Evolutionary conservation across 768 basidiomycete genomes (phyloP), one percentile per base, ranked within the genome.

Genomic region (Lyophyllum decastes): DNA sequence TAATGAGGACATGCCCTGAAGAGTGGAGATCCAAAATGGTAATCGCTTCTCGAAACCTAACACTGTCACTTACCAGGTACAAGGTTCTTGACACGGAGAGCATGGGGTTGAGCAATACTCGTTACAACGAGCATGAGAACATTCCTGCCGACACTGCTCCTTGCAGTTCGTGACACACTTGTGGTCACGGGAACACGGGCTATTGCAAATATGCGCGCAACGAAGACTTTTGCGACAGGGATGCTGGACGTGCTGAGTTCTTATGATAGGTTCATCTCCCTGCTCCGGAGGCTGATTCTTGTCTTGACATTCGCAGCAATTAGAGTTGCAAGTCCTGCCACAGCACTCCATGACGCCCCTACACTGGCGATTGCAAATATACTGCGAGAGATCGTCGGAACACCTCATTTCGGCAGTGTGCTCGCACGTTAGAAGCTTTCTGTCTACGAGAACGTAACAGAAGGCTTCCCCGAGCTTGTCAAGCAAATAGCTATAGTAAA

Each of bases 61-160:
- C 22, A 34, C 24, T 4, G 21, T 52, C 5, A 45, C 45, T 55
- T 53, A 72, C 85, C 89, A 89, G 3, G 73, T 74, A 60, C 89
- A 90, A 4, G 76, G 70, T 61, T 86, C 81, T 62, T 82, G 78
- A 66, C 89, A 90, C 2, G 87, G 85, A 0, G 82, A 76, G 61
- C 88, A 89, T 1, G 82, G 79, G 0, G 63, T 71, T 1, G 78
- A 82, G 59, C 89, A 89, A 17, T 69, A 61, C 0, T 66, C 63
- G 6, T 55, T 71, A 65, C 88, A 89, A 12, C 67, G 70, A 1
- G 81, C 72, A 65, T 89, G 88, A 16, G 64, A 44, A 62, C 88
- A 89, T 14, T 67, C 70, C 62, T 88, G 85, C 21, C 82, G 75
- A 59, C 86, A 88, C 5, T 64, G 58, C 19, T 73, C 62, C 50